A percentile compares a stretch with the other conserved stretches of the same genome.
Conservation (phyloP, 305 asterid species). For the Solanum chacoense region DNA sequence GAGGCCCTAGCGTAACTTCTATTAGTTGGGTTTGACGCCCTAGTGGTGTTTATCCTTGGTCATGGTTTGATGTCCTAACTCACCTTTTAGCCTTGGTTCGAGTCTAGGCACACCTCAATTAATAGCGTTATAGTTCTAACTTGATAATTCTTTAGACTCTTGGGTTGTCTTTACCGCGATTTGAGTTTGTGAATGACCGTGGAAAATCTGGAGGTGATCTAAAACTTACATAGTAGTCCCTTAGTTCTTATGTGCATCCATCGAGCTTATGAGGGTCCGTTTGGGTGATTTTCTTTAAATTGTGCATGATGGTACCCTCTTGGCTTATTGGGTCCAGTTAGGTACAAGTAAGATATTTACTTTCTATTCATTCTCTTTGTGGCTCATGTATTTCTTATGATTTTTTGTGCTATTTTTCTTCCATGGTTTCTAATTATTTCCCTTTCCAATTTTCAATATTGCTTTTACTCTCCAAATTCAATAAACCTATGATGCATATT, state of each 20-base stretch:
- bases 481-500: neutral
- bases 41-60: neutral
- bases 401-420: neutral
- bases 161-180: neutral
- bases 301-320: neutral
- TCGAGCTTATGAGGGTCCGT: neutral
- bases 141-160: neutral
- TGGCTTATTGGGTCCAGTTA: neutral
- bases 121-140: too few species aligned
- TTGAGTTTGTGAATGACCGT: neutral
- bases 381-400: neutral
- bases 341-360: neutral
- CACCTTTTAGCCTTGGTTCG: too few species aligned
- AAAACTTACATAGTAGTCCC: neutral
- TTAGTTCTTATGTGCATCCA: neutral
- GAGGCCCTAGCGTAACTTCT: neutral
- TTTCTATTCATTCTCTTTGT: neutral
- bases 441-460: neutral
- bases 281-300: neutral
- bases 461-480: neutral
- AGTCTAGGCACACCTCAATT: neutral
- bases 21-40: neutral
- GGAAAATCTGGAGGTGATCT: neutral
- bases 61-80: neutral
- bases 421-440: neutral